Evolutionary conservation across 2,329 filamentous ascomycete genomes (phyloP), one percentile per base, ranked within the genome.

Genomic region (Aspergillus fischeri): DNA sequence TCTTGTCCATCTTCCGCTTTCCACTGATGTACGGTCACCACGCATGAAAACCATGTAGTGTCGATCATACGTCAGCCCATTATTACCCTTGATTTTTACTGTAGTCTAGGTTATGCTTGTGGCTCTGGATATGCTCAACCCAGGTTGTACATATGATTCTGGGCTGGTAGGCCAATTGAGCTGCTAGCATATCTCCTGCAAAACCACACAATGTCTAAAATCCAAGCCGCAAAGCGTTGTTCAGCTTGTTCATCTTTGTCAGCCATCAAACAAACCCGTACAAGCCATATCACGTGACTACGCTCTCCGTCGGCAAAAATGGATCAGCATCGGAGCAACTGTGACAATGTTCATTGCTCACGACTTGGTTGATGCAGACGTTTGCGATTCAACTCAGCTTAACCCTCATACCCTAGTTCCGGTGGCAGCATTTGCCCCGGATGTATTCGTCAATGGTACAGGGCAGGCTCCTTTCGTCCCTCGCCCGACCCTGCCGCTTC

Each of bases 371-470:
- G 60, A 64, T 65, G 65, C 60, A 48, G 51, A 58, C 57, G 44
- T 32, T 51, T 51, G 49, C 51, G 59, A 27, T 52, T 52, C 52
- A 55, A 58, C 57, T 62, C 60, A 62, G 63, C 63, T 60, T 60
- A 51, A 49, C 49, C 32, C 42, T 38, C 52, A 56, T 52, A 49
- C 52, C 27, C 56, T 61, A 55, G 57, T 58, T 67, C 66, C 62
- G 65, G 69, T 58, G 67, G 66, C 65, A 57, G 51, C 27, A 24
- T 52, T 55, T 60, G 63, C 64, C 67, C 65, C 66, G 67, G 66
- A 72, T 73, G 69, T 70, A 68, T 70, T 60, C 65, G 63, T 68
- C 72, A 71, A 76, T 77, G 69, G 73, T 70, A 63, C 68, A 66
- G 59, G 65, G 62, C 62, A 65, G 70, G 64, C 68, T 73, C 59